Evolutionary conservation across 768 basidiomycete species (phyloP), one percentile per base, ranked within the genome.

Genomic region (Clathrus columnatus): DNA sequence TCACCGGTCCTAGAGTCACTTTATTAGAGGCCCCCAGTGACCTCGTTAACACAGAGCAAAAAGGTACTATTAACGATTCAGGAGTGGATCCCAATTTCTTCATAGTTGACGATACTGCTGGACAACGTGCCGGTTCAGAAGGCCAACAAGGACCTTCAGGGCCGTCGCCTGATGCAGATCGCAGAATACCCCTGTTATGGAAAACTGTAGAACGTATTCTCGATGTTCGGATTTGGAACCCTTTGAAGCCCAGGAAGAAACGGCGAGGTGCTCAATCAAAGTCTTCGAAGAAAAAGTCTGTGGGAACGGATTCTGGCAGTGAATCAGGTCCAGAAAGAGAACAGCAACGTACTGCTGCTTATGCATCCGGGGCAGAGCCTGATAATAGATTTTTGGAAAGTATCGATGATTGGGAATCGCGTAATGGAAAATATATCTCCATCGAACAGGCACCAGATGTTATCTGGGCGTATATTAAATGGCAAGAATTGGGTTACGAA

Each of bases 401-500:
- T 1, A 66, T 86, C 18, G 78, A 82, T 16, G 77, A 83, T 21
- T 89, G 83, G 79, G 78, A 85, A 67, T 56, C 62, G 36, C 64
- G 73, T 18, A 73, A 68, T 51, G 67, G 72, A 30, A 51, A 66
- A n/a, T 63, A 64, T 2, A 69, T 91, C 5, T 64, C 65, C 8
- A 63, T 69, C 27, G 69, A 79, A 4, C 75, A 86, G 61, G 76
- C 83, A 26, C 72, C 79, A 36, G 68, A 78, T 49, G 81, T 95
- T 29, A 74, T 82, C 18, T 92, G 88, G 85, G 81, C 79, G 11
- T 93, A 93, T 66, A 75, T 91, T 61, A 99, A 98, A 67, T 98
- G 95, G 95, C 75, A 82, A 44, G 92, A 92, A 59, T 74, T 97
- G 24, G 83, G 87, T n/a, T 96, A 98, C 59, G 87, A 95, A 20